phyloP scores from a whole-genome alignment of 1,139 yeast species.

The Taphrina sp. region DNA sequence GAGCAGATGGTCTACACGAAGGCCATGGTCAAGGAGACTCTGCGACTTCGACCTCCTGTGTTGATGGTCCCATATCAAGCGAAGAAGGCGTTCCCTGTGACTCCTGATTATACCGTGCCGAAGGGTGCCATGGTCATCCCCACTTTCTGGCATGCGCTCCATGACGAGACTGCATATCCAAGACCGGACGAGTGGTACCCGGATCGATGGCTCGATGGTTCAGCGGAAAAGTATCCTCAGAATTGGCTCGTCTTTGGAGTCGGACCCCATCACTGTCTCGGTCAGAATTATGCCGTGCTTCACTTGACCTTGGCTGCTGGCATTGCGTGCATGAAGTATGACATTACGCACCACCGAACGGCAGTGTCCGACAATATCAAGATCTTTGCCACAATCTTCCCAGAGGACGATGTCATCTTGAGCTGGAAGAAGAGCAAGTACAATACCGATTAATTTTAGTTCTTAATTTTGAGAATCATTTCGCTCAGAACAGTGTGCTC shows the following conservation, averaged over 20 bases:
- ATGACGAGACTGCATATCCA: constrained; percentile 93
- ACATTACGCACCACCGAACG: constrained; percentile 78
- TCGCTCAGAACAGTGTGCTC: too few relatives aligned
- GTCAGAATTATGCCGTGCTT: constrained; percentile 89
- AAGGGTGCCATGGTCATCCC: constrained; percentile 97
- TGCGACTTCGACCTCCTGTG: constrained; percentile 96
- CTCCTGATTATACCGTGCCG: constrained; percentile 83
- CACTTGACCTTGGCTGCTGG: constrained; percentile 87
- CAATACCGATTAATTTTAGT: constrained; percentile 3
- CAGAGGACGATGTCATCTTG: constrained; percentile 57
- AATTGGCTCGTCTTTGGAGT: constrained; percentile 97
- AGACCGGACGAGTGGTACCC: constrained; percentile 92
- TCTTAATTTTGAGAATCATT: neutral
- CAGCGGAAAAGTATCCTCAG: constrained; percentile 57
- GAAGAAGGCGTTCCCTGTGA: constrained; percentile 78
- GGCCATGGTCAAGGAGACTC: constrained; percentile 85
- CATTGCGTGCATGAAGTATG: constrained; percentile 74
- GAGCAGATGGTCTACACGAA: constrained; percentile 83
- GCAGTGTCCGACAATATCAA: constrained; percentile 83
- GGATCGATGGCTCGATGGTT: constrained; percentile 82
- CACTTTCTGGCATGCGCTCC: constrained; percentile 89
- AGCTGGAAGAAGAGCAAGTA: constrained; percentile 20
- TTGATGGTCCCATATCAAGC: constrained; percentile 96
- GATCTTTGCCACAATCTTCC: constrained; percentile 97
- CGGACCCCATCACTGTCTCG: constrained; percentile 94